These are phyloP conservation scores for Phytopythium boreale DNA, from an alignment of 352 stramenopile genomes.

Conservation along the genomic window DNA sequence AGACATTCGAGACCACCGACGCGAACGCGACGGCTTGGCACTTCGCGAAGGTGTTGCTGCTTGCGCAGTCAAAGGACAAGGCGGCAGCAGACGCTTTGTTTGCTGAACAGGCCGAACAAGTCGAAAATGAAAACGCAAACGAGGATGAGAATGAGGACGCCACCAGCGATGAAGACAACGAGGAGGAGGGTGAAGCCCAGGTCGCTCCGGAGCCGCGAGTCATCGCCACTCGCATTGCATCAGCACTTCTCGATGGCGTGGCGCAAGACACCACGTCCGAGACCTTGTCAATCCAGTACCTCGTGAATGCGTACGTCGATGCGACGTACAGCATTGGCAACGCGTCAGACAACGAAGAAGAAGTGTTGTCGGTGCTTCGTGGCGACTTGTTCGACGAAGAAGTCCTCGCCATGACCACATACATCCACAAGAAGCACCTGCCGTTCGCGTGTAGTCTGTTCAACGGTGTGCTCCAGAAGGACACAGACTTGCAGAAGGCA, in stretches of 20 bases:
- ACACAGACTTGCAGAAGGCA: slow-evolving; percentile 62
- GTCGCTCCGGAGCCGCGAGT: slow-evolving; percentile 12
- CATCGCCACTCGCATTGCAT: slow-evolving; percentile 29
- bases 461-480: slow-evolving; percentile 80
- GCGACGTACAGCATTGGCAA: slow-evolving; percentile 34
- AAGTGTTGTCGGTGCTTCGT: slow-evolving; percentile 40
- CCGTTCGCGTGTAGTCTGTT: slow-evolving; percentile 73
- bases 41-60: slow-evolving; percentile 75
- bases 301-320: slow-evolving; percentile 66
- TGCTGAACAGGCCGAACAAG: not conserved
- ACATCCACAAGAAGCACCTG: slow-evolving; percentile 77
- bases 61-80: slow-evolving; percentile 56
- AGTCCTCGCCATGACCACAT: slow-evolving; percentile 74
- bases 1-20: slow-evolving; percentile 25
- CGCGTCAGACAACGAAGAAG: slow-evolving; percentile 34
- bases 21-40: slow-evolving; percentile 67
- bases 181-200: slow-evolving; percentile 8
- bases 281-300: slow-evolving; percentile 37
- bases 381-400: slow-evolving; percentile 50
- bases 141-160: slow-evolving; percentile 5
- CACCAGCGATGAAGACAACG: slow-evolving; percentile 11
- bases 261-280: slow-evolving; percentile 38
- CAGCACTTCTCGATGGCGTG: slow-evolving; percentile 52
- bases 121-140: not conserved
- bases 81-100: slow-evolving; percentile 6